Evolutionary conservation across 2,329 filamentous ascomycete species (phyloP).

Genomic region (Balansia obtecta): DNA sequence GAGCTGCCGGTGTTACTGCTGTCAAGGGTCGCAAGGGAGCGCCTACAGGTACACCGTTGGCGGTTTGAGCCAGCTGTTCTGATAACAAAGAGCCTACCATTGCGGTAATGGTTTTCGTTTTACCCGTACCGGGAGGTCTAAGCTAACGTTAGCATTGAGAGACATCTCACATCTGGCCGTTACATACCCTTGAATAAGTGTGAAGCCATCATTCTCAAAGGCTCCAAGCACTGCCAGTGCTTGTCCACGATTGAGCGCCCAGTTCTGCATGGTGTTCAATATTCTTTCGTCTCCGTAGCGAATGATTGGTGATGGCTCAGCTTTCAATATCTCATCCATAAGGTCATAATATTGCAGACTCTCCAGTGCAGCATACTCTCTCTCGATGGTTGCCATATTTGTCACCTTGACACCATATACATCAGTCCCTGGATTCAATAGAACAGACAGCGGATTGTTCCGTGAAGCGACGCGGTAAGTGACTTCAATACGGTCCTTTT

Average conservation of each 20-base stretch:
- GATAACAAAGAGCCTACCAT: slow-evolving; percentile 74
- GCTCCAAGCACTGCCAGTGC: slow-evolving; percentile 86
- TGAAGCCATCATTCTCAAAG: slow-evolving; percentile 92
- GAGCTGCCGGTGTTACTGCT: slow-evolving; percentile 11
- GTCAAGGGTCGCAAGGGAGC: slow-evolving; percentile 17
- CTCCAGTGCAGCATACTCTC: slow-evolving; percentile 85
- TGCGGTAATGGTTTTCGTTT: slow-evolving; percentile 95
- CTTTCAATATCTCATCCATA: slow-evolving; percentile 80
- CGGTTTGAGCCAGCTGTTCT: slow-evolving; percentile 23
- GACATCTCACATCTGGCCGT: not conserved
- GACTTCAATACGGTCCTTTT: slow-evolving; percentile 71
- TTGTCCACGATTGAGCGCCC: slow-evolving; percentile 78
- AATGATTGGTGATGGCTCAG: slow-evolving; percentile 80
- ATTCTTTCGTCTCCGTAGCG: slow-evolving; percentile 67
- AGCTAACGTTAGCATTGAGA: slow-evolving; percentile 17
- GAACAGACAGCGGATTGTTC: slow-evolving; percentile 47
- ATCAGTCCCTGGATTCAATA: slow-evolving; percentile 55
- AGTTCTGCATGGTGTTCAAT: slow-evolving; percentile 57
- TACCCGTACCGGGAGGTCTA: slow-evolving; percentile 87
- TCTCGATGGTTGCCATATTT: slow-evolving; percentile 87
- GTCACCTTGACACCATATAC: slow-evolving; percentile 74
- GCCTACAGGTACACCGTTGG: slow-evolving; percentile 20
- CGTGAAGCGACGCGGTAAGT: slow-evolving; percentile 69
- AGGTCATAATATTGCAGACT: slow-evolving; percentile 92
- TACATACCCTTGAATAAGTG: slow-evolving; percentile 73